Percentiles rank a stretch among this genome's conserved stretches.
Conservation (phyloP, 1,284 basidiomycete genomes). For the Bondarzewia mesenterica region DNA sequence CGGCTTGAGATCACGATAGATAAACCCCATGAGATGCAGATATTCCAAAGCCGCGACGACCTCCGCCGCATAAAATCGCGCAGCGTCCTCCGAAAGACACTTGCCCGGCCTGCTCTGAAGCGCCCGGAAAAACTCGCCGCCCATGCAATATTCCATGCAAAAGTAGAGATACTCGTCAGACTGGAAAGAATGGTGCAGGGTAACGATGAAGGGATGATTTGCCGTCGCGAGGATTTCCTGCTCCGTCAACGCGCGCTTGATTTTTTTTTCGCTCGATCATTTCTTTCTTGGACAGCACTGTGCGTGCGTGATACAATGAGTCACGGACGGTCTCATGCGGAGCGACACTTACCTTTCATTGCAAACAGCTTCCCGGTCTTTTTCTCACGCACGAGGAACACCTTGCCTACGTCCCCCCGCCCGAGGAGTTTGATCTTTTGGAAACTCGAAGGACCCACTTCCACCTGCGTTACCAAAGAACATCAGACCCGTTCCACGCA, state of each 20-base stretch:
- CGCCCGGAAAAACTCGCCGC: slow-evolving; percentile 98
- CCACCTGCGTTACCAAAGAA: slow-evolving; percentile 46
- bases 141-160: slow-evolving; percentile 99
- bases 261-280: slow-evolving; percentile 99
- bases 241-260: slow-evolving; percentile 93
- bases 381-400: slow-evolving; percentile 94
- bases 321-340: neutral
- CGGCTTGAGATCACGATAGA: slow-evolving; percentile 98
- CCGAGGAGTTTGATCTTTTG: slow-evolving; percentile 93
- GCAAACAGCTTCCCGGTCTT: slow-evolving; percentile 89
- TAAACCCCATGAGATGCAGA: slow-evolving; percentile 97
- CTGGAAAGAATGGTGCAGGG: slow-evolving; percentile 95
- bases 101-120: slow-evolving; percentile 92
- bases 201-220: slow-evolving; percentile 97
- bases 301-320: slow-evolving; percentile 6
- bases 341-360: slow-evolving; percentile 83
- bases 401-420: slow-evolving; percentile 93
- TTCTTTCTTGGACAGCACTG: slow-evolving; percentile 93
- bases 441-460: slow-evolving; percentile 88
- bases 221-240: slow-evolving; percentile 95
- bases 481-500: slow-evolving; percentile 5
- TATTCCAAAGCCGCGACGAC: slow-evolving; percentile 98
- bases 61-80: slow-evolving; percentile 97
- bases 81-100: slow-evolving; percentile 91
- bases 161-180: slow-evolving; percentile 96